phyloP scores from a whole-genome alignment of 768 basidiomycete species.

The Pleurotus giganteus region DNA sequence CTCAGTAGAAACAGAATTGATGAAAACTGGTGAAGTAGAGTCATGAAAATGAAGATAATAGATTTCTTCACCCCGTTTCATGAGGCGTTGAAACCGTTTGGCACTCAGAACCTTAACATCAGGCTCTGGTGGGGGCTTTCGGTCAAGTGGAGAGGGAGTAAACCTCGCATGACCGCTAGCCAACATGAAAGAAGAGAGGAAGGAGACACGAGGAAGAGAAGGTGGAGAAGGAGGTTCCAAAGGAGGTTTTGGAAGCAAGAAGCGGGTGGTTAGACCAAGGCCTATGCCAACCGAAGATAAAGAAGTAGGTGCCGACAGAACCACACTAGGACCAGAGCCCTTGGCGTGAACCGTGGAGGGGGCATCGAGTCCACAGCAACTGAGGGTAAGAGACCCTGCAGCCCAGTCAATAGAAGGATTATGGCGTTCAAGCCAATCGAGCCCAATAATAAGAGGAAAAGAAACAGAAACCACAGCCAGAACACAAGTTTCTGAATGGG shows the following conservation, averaged over 20 bases:
- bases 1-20: not conserved
- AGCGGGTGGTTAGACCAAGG: slow-evolving; percentile 16
- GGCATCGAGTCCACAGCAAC: slow-evolving; percentile 18
- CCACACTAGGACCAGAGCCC: slow-evolving; percentile 17
- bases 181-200: not conserved
- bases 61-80: not conserved
- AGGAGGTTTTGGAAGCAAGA: not conserved
- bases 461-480: slow-evolving; percentile 24
- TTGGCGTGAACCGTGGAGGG: slow-evolving; percentile 12
- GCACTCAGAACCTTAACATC: slow-evolving; percentile 1
- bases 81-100: not conserved
- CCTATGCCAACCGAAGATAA: slow-evolving; percentile 16
- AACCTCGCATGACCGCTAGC: not conserved
- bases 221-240: slow-evolving; percentile 1
- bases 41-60: not conserved
- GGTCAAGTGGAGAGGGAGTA: not conserved
- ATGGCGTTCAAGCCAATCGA: slow-evolving; percentile 22
- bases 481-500: slow-evolving; percentile 20
- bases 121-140: not conserved
- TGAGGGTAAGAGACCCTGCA: slow-evolving; percentile 16
- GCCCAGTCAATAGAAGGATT: slow-evolving; percentile 26
- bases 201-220: not conserved
- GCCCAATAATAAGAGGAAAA: slow-evolving; percentile 26
- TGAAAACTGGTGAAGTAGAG: too few species aligned
- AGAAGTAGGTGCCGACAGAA: slow-evolving; percentile 5